Percentiles rank a stretch among this genome's conserved stretches.
phyloP scores from a whole-genome alignment of 2,329 filamentous ascomycete species.

The Cucurbitaria berberidis region DNA sequence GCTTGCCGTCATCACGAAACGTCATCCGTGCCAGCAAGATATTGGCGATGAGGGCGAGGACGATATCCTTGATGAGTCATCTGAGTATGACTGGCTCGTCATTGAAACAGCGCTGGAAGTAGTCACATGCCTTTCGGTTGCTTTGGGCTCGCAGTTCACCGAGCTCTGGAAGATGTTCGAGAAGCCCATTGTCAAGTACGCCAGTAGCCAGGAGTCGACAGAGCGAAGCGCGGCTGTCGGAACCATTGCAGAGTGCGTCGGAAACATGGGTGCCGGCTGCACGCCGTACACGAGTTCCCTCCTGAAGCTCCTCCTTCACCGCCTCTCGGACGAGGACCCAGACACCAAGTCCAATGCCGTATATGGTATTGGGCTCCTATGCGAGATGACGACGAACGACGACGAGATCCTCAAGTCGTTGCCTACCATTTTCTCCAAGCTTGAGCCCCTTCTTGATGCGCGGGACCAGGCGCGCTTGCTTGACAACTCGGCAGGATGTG shows the following conservation, averaged over 20 bases:
- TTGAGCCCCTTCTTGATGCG: constrained; percentile 82
- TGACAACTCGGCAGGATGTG: constrained; percentile 91
- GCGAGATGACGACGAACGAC: constrained; percentile 78
- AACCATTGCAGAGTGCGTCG: constrained; percentile 88
- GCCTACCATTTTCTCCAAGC: constrained; percentile 77
- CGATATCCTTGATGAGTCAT: constrained; percentile 72
- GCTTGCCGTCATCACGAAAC: constrained; percentile 81
- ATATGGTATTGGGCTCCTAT: constrained; percentile 85
- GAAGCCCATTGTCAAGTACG: constrained; percentile 87
- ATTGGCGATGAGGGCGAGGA: constrained; percentile 79
- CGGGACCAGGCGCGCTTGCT: constrained; percentile 80
- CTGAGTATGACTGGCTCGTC: constrained; percentile 97
- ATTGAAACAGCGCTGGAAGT: constrained; percentile 95
- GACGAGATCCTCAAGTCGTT: constrained; percentile 77
- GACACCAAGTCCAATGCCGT: constrained; percentile 96
- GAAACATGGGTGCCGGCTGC: constrained; percentile 80
- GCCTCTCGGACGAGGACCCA: constrained; percentile 84
- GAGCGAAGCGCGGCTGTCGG: constrained; percentile 92
- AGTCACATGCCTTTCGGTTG: constrained; percentile 80
- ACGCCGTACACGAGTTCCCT: constrained; percentile 80
- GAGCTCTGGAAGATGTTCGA: constrained; percentile 97
- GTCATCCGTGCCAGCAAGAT: constrained; percentile 92
- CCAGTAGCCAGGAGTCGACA: constrained; percentile 81
- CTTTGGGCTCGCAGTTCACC: constrained; percentile 79
- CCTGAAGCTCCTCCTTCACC: constrained; percentile 81